phyloP scores from a whole-genome alignment of 495 filamentous ascomycete genomes.

The Opeltia flavorubescens region DNA sequence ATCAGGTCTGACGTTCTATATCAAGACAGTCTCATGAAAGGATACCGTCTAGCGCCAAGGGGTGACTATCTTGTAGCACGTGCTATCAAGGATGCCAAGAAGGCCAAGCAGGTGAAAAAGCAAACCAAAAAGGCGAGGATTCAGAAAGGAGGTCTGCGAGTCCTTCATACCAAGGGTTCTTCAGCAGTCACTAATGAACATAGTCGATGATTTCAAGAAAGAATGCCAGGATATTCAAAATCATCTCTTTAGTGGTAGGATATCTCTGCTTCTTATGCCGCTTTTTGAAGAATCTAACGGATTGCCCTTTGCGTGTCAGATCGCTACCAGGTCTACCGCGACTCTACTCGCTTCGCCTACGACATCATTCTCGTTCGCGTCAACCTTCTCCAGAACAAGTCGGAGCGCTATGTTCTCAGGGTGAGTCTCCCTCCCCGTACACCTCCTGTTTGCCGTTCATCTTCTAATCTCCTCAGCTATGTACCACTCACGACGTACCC shows the following conservation, averaged over 20 bases:
- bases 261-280: not conserved
- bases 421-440: constrained; percentile 12
- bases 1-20: not conserved
- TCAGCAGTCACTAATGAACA: not conserved
- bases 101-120: constrained; percentile 15
- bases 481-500: constrained; percentile 32
- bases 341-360: constrained; percentile 33
- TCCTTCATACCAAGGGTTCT: not conserved
- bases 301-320: constrained; percentile 13
- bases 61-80: constrained; percentile 24
- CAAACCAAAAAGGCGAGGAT: constrained; percentile 14
- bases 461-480: constrained; percentile 28
- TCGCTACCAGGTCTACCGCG: constrained; percentile 33
- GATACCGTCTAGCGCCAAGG: constrained; percentile 15
- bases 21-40: not conserved
- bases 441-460: not conserved
- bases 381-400: constrained; percentile 23
- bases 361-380: constrained; percentile 31
- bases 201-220: constrained; percentile 14
- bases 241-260: constrained; percentile 10
- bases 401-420: constrained; percentile 25
- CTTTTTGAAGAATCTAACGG: not conserved
- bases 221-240: constrained; percentile 10
- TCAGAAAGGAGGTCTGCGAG: constrained; percentile 21
- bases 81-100: constrained; percentile 15